phyloP scores from a whole-genome alignment of 2,329 filamentous ascomycete species.

The Fusarium sp. region DNA sequence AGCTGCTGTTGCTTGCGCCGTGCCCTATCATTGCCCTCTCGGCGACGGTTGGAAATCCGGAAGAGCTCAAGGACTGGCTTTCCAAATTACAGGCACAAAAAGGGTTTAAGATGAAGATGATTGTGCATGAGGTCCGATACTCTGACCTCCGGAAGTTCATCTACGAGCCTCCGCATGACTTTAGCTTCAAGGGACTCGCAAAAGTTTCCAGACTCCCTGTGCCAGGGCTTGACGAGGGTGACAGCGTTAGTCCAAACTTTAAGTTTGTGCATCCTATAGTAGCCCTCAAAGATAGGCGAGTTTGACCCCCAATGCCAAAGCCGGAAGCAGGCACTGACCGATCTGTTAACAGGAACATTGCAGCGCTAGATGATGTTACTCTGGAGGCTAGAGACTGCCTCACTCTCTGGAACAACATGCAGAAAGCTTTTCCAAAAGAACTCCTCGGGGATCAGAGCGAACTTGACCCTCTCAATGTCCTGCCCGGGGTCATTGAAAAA shows the following conservation, averaged over 20 bases:
- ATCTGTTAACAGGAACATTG: conserved; percentile 52
- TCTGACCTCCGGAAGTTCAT: conserved; percentile 80
- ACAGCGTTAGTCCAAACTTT: conserved; percentile 58
- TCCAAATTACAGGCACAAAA: conserved; percentile 68
- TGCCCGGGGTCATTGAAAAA: conserved; percentile 67
- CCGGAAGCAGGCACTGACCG: neutral
- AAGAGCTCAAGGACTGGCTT: conserved; percentile 75
- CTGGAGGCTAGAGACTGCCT: conserved; percentile 78
- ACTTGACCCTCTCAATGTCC: conserved; percentile 52
- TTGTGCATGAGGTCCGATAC: conserved; percentile 74
- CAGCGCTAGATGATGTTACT: conserved; percentile 71
- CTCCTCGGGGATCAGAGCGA: neutral
- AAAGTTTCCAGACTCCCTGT: conserved; percentile 52
- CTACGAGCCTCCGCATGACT: conserved; percentile 61
- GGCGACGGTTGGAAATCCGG: conserved; percentile 80
- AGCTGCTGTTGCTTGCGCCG: conserved; percentile 75
- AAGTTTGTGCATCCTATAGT: conserved; percentile 72
- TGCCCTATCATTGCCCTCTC: conserved; percentile 83
- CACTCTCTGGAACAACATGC: conserved; percentile 71
- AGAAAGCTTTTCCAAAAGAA: conserved; percentile 43
- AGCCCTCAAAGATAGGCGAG: conserved; percentile 65
- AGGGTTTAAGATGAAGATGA: conserved; percentile 71
- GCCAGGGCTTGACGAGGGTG: conserved; percentile 55
- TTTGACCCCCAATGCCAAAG: neutral
- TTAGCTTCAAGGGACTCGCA: conserved; percentile 52